phyloP scores from a whole-genome alignment of 1,284 basidiomycete genomes.

The Hemileia vastatrix region DNA sequence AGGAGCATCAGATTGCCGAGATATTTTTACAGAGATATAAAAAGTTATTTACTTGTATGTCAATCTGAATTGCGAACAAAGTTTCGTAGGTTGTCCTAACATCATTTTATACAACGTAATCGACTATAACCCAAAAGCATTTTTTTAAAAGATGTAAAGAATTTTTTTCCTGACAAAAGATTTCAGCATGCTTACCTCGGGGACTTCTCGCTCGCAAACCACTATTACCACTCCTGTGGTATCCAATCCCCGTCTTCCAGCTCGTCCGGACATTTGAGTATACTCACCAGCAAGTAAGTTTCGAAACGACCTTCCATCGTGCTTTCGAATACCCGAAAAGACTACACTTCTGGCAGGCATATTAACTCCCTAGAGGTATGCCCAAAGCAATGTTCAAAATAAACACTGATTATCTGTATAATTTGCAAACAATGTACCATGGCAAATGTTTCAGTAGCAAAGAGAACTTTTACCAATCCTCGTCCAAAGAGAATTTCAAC shows the following conservation, averaged over 20 bases:
- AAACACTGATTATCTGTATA: not conserved
- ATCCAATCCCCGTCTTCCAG: constrained; percentile 89
- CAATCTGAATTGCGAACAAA: constrained; percentile 92
- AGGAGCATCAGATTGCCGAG: too few species aligned
- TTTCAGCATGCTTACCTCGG: constrained; percentile 56
- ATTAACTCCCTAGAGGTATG: constrained; percentile 89
- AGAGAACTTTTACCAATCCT: constrained; percentile 90
- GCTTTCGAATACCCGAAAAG: constrained; percentile 89
- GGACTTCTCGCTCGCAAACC: constrained; percentile 65
- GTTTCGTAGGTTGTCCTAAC: constrained; percentile 76
- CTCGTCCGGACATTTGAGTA: constrained; percentile 98
- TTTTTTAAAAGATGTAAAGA: not conserved
- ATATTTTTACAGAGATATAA: too few species aligned
- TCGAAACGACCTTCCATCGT: constrained; percentile 86
- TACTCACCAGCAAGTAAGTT: constrained; percentile 51
- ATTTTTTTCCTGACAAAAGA: not conserved
- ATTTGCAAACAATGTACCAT: constrained; percentile 58
- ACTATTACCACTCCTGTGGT: constrained; percentile 93
- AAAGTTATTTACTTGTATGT: constrained; percentile 64
- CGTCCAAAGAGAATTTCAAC: constrained; percentile 94
- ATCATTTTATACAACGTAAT: constrained; percentile 75
- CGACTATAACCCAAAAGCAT: constrained; percentile 50
- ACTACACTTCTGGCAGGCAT: constrained; percentile 98
- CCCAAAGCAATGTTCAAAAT: constrained; percentile 16
- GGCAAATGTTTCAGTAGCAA: constrained; percentile 98